These are phyloP conservation scores for Penicillium angulare DNA, from an alignment of 495 filamentous ascomycete genomes.

Conservation along the genomic window DNA sequence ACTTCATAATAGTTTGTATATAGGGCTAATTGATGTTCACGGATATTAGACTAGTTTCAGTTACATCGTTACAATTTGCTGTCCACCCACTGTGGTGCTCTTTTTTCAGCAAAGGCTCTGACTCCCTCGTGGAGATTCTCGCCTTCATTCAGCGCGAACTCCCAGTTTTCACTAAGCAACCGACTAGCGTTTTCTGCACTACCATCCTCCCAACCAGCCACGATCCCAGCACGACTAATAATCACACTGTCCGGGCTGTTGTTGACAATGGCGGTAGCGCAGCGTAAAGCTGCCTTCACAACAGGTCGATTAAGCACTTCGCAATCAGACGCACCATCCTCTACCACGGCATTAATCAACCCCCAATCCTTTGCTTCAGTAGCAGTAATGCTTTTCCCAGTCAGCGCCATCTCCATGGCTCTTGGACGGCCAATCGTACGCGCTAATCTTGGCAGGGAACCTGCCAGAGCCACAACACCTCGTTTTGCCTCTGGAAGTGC, in stretches of 20 bases:
- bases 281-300: slow-evolving; percentile 49
- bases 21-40: too few relatives aligned
- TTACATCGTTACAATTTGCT: slow-evolving; percentile 57
- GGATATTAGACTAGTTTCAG: neutral
- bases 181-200: slow-evolving; percentile 53
- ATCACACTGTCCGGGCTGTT: slow-evolving; percentile 69
- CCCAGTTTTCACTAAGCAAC: slow-evolving; percentile 26
- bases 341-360: slow-evolving; percentile 58
- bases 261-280: slow-evolving; percentile 19
- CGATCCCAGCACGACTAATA: slow-evolving; percentile 58
- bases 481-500: slow-evolving; percentile 61
- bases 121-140: slow-evolving; percentile 73
- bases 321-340: slow-evolving; percentile 29
- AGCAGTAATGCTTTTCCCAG: slow-evolving; percentile 53
- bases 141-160: slow-evolving; percentile 55
- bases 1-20: too few relatives aligned
- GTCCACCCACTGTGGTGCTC: slow-evolving; percentile 64
- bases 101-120: slow-evolving; percentile 69
- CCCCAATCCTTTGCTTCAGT: slow-evolving; percentile 60
- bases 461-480: slow-evolving; percentile 65
- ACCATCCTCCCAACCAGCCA: slow-evolving; percentile 60
- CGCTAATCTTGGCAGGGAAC: slow-evolving; percentile 62
- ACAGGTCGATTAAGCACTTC: slow-evolving; percentile 13
- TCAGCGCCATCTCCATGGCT: slow-evolving; percentile 65
- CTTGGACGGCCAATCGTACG: slow-evolving; percentile 60